Evolutionary conservation across 169 alveolate species (phyloP).

Genomic region (Eimeria sp.): DNA sequence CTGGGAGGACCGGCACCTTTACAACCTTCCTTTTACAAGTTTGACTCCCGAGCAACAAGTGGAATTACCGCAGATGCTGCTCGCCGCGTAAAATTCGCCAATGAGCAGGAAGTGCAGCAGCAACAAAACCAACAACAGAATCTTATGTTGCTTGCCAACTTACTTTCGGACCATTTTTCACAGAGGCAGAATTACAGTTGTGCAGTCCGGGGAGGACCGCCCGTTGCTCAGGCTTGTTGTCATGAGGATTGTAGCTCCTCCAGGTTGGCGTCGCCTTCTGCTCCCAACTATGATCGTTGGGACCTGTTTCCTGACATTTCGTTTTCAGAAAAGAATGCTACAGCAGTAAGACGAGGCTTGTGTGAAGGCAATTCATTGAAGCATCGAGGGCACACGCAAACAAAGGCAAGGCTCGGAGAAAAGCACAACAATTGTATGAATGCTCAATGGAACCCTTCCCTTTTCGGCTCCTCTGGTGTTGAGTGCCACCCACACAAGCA

Average conservation of each 20-base stretch:
- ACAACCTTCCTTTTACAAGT: not conserved
- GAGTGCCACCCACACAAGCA: conserved; percentile 54
- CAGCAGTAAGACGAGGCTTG: not conserved
- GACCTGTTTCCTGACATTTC: not conserved
- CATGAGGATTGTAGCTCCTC: not conserved
- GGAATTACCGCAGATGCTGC: not conserved
- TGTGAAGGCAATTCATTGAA: not conserved
- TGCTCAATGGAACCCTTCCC: not conserved
- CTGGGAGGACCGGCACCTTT: not conserved
- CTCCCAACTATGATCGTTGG: conserved; percentile 21
- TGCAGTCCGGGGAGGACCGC: not conserved
- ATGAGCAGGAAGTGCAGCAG: conserved; percentile 29
- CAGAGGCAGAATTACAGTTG: not conserved
- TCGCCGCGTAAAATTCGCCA: conserved; percentile 54
- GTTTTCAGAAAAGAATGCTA: not conserved
- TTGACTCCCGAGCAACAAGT: not conserved
- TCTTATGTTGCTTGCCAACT: conserved; percentile 29
- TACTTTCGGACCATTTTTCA: not conserved
- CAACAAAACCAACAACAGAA: conserved; percentile 29
- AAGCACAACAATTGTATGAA: not conserved
- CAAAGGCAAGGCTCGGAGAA: not conserved
- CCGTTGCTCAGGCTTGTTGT: not conserved
- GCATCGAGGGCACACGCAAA: not conserved
- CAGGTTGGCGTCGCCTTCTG: not conserved
- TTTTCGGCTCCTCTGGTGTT: not conserved